Conservation (phyloP, 1,284 basidiomycete species). For the Apiotrichum mycotoxinovorans region DNA sequence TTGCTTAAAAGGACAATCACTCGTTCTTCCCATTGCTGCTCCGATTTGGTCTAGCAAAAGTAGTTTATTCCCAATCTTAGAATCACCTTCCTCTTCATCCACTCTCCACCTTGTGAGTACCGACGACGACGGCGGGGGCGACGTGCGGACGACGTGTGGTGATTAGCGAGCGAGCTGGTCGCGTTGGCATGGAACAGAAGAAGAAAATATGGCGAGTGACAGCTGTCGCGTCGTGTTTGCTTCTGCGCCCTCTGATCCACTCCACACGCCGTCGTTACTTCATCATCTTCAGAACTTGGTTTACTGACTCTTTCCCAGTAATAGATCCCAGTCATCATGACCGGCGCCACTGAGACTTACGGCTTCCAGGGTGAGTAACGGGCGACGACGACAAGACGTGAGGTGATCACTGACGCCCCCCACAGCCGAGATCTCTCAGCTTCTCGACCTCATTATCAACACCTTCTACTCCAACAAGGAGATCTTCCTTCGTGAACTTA, state of each 20-base stretch:
- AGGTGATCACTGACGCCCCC: not conserved
- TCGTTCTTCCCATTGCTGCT: not conserved
- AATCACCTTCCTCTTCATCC: not conserved
- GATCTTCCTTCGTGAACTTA: conserved; percentile 58
- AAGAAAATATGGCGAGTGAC: not conserved
- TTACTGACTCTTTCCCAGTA: not conserved
- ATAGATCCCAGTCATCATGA: conserved; percentile 10
- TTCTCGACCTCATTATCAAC: conserved; percentile 52
- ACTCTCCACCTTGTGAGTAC: not conserved
- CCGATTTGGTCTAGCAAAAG: not conserved
- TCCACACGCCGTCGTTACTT: not conserved
- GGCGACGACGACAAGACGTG: not conserved
- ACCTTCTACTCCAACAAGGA: conserved; percentile 14
- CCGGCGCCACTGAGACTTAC: conserved; percentile 29
- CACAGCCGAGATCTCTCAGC: conserved; percentile 82
- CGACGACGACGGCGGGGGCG: not conserved
- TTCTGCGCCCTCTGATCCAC: not conserved
- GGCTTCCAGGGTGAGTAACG: conserved; percentile 53
- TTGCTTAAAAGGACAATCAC: not conserved
- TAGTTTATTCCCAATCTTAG: not conserved
- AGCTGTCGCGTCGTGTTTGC: no score
- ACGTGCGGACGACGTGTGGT: not conserved
- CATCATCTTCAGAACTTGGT: not conserved
- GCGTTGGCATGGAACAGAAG: not conserved
- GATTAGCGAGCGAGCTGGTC: not conserved